Base-by-base conservation (phyloP, 768 basidiomycete species). In the Termitomyces sp. region DNA sequence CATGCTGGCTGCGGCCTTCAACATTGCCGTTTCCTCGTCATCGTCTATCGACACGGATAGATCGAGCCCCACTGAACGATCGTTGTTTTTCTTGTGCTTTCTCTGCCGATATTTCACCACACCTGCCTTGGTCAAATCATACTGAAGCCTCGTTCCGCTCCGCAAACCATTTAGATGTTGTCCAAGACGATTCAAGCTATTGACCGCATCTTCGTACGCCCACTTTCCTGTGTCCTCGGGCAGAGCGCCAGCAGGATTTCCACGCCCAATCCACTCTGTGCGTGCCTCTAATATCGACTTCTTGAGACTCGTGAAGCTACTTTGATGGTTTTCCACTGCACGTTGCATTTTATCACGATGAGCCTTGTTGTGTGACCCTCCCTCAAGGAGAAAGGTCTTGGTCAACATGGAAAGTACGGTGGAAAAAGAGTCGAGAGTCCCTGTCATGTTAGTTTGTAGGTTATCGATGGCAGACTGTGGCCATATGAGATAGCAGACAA, bases 121-220 rank as follows among this genome's bases (percentile, higher is more conserved):
- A 18, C 77, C 75, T 1, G 89, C 88, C 63, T 81, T 81, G 14
- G 88, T 82, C 30, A 98, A 70, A 50, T 95, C 91, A 60, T 88
- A 85, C 67, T 98, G 94, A 36, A 98, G 70, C 35, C 83, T 80
- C 7, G 88, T 92, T 1, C 94, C 90, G 57, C 90, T 86, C 48
- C 96, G 74, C 58, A 98, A 75, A 26, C 96, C 94, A 56, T 88
- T 94, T 40, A 99, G 72, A 73, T 98, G 95, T 67, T 99, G 96
- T 1, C 92, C 97, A 5, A 99, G 81, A 18, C 94, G 77, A 58
- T 90, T 95, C 64, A 99, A 76, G 64, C 87, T 88, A 58, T 86
- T 86, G 12, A 98, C 88, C 0, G 91, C 90, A 60, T 94, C 92
- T 61, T 90, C 90, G 58, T 95, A 96, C 0, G 90, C 86, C 54